Evolutionary conservation across 2,329 filamentous ascomycete genomes (phyloP).

Genomic region (Talaromyces islandicus): DNA sequence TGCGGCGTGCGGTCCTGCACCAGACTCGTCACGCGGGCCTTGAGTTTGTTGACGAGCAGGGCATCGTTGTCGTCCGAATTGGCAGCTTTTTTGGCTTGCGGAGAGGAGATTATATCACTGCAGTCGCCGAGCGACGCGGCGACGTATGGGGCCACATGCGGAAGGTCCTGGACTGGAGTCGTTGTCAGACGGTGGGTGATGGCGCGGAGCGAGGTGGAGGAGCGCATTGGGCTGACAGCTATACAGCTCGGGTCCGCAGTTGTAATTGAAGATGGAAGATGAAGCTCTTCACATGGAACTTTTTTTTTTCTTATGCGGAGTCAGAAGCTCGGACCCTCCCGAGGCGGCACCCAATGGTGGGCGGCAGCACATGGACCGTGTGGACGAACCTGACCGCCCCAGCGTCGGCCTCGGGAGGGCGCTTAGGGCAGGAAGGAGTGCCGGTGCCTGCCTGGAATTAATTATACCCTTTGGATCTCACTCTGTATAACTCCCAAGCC

Average conservation of each 20-base stretch:
- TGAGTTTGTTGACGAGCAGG: conserved; percentile 73
- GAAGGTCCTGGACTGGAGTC: conserved; percentile 66
- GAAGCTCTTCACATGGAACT: neutral
- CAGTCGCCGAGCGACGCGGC: conserved; percentile 51
- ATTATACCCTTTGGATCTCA: neutral
- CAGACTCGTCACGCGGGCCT: conserved; percentile 69
- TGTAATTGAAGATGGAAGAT: neutral
- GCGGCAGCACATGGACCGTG: neutral
- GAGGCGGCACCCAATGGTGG: neutral
- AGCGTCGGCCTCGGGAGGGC: neutral
- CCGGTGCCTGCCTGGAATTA: neutral
- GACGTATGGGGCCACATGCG: conserved; percentile 65
- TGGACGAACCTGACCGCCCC: neutral
- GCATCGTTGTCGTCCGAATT: conserved; percentile 61
- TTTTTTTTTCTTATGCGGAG: neutral
- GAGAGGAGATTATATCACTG: conserved; percentile 55
- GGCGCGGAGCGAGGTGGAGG: conserved; percentile 34
- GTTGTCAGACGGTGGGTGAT: conserved; percentile 56
- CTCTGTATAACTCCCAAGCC: neutral
- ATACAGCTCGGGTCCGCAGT: neutral
- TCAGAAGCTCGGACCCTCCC: conserved; percentile 1
- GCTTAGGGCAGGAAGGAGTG: neutral
- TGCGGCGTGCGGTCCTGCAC: conserved; percentile 69
- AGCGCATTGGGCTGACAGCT: conserved; percentile 16
- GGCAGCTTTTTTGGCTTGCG: conserved; percentile 51